These are phyloP conservation scores for Bassia scoparia DNA, from an alignment of 148 eudicot genomes.

Conservation along the genomic window DNA sequence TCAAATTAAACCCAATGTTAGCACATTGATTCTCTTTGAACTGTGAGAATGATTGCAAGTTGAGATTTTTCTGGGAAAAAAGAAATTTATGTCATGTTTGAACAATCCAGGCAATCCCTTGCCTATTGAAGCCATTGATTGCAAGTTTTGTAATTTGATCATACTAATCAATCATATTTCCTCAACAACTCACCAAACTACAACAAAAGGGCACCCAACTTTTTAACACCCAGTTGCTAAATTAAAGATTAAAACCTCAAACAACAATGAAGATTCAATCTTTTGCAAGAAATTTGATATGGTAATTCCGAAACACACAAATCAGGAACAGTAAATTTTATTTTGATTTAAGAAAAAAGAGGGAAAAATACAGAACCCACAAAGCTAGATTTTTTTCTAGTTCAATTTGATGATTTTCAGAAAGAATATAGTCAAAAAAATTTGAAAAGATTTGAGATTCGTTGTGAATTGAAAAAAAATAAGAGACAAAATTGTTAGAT, in stretches of 20 bases:
- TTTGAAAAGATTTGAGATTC: background rate
- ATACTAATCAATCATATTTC: conserved; percentile 28
- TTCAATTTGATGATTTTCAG: background rate
- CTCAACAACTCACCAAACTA: background rate
- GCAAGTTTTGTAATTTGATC: conserved; percentile 23
- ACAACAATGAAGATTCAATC: background rate
- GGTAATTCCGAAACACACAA: background rate
- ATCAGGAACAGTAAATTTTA: background rate
- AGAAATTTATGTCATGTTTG: conserved; percentile 20
- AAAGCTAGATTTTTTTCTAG: background rate
- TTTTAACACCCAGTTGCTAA: conserved; percentile 10
- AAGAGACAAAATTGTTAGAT: background rate
- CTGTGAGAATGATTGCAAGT: conserved; percentile 1
- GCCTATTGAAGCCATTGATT: conserved; percentile 31
- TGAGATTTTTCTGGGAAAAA: conserved; percentile 15
- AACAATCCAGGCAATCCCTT: conserved; percentile 26
- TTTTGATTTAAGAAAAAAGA: background rate
- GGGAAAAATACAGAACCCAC: background rate
- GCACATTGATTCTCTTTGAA: conserved; percentile 16
- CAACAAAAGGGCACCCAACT: background rate
- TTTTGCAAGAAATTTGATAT: conserved; percentile 2
- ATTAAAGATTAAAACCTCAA: conserved; percentile 3
- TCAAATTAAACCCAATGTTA: conserved; percentile 25
- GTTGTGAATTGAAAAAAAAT: background rate
- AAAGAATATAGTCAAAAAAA: too few relatives aligned